These are phyloP conservation scores for Penicillium canariense DNA, from an alignment of 495 filamentous ascomycete genomes.

Conservation along the genomic window DNA sequence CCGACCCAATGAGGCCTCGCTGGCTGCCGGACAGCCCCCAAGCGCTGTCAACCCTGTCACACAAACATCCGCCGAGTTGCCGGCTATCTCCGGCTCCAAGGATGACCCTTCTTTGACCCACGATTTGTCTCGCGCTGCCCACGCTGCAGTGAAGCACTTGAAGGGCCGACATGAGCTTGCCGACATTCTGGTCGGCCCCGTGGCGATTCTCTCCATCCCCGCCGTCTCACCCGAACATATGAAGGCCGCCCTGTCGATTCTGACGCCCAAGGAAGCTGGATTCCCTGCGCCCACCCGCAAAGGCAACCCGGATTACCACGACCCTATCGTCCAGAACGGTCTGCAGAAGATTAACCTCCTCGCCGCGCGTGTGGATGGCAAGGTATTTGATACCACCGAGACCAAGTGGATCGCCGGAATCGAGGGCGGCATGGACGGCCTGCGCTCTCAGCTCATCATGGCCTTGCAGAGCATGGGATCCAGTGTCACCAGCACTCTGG, in stretches of 20 bases:
- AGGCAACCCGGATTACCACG: slow-evolving; percentile 76
- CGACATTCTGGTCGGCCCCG: slow-evolving; percentile 76
- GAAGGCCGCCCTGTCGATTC: slow-evolving; percentile 69
- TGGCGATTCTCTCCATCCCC: slow-evolving; percentile 79
- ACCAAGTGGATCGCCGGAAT: slow-evolving; percentile 84
- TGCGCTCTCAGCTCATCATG: slow-evolving; percentile 76
- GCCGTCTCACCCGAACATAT: slow-evolving; percentile 78
- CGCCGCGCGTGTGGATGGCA: slow-evolving; percentile 77
- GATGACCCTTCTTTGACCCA: slow-evolving; percentile 62
- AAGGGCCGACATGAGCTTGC: slow-evolving; percentile 62
- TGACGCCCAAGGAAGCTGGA: slow-evolving; percentile 63
- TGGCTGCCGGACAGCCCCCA: slow-evolving; percentile 25
- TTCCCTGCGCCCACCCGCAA: slow-evolving; percentile 76
- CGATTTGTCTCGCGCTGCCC: slow-evolving; percentile 69
- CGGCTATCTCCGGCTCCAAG: slow-evolving; percentile 26
- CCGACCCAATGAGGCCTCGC: slow-evolving; percentile 51
- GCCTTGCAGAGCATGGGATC: slow-evolving; percentile 75
- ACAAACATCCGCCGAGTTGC: slow-evolving; percentile 41
- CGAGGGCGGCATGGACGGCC: slow-evolving; percentile 73
- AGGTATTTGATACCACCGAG: slow-evolving; percentile 77
- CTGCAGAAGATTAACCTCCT: slow-evolving; percentile 83
- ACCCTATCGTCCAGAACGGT: slow-evolving; percentile 69
- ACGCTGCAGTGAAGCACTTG: slow-evolving; percentile 53
- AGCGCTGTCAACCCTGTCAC: slow-evolving; percentile 44
- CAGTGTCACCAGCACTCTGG: slow-evolving; percentile 68